Evolutionary conservation across 2,329 filamentous ascomycete species (phyloP).

Genomic region (Penicillium sp.): DNA sequence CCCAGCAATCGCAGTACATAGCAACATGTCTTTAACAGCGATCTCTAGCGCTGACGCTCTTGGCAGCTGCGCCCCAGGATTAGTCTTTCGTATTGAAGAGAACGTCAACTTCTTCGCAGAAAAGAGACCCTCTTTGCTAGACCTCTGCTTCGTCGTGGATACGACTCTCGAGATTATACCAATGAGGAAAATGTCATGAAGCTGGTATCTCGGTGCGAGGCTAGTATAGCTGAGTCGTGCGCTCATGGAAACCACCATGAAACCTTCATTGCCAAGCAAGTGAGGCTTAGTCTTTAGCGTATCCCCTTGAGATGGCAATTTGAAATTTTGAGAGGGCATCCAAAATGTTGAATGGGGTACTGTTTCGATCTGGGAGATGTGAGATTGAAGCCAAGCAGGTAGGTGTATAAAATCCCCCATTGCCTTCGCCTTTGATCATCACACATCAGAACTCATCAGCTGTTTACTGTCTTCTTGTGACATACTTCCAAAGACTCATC

Average conservation of each 20-base stretch:
- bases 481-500: not conserved
- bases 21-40: not conserved
- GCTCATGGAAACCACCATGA: not conserved
- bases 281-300: not conserved
- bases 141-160: not conserved
- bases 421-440: not conserved
- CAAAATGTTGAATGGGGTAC: not conserved
- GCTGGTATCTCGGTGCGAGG: not conserved
- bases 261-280: not conserved
- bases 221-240: not conserved
- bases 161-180: not conserved
- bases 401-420: not conserved
- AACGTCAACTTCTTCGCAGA: not conserved
- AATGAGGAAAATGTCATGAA: not conserved
- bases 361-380: not conserved
- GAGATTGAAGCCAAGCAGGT: not conserved
- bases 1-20: no score
- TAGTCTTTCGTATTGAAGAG: no score
- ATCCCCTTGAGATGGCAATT: not conserved
- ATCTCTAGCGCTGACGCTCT: not conserved
- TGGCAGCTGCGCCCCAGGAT: not conserved
- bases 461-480: not conserved
- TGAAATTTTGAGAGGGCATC: not conserved
- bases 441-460: not conserved
- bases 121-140: no score